Evolutionary conservation across 352 stramenopile genomes (phyloP), one percentile per base, ranked within the genome.

Genomic region (Pythium guiyangense): DNA sequence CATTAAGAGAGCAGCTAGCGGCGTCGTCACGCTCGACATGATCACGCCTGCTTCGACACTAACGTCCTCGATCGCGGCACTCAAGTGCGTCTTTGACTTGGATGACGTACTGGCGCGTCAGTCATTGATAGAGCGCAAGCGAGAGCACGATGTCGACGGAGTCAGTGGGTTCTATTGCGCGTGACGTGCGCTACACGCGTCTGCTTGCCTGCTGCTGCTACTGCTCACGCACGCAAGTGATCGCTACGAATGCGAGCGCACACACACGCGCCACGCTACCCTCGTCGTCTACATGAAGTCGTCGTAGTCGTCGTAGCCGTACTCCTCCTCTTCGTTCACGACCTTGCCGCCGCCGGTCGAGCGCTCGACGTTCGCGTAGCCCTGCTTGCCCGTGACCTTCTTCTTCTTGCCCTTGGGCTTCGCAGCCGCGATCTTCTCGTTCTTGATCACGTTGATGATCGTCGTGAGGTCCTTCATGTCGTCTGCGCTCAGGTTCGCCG

Each of bases 401-500:
- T 91, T 93, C 69, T 93, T 93, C 74, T 93, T 93, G 49, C 69
- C 64, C 69, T 93, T 93, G 29, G 82, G 80, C 69, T 93, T 93
- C 47, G 83, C 76, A 14, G 77, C 70, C 22, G 73, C 71, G 63
- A 93, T 93, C 67, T 93, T 93, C 43, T 93, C 83, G 66, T 93
- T 93, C 74, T 93, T 90, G 60, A 93, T 85, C 49, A 92, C 79
- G 67, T 93, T 93, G 59, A 91, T 77, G 44, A 91, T 86, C 50
- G 83, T 93, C 62, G 79, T 91, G 48, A 93, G 70, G 62, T 93
- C 83, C 70, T 93, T 93, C 77, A 91, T 89, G 66, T 91, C 83
- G 65, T 93, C 80, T 4, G 76, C 83, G 39, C 77, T 91, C 42
- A 93, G 60, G 63, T 89, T 91, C 50, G 83, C 67, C 31, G 79